These are phyloP conservation scores for Phylloboletellus chloephorus DNA, from an alignment of 1,284 basidiomycete species.

Conservation along the genomic window DNA sequence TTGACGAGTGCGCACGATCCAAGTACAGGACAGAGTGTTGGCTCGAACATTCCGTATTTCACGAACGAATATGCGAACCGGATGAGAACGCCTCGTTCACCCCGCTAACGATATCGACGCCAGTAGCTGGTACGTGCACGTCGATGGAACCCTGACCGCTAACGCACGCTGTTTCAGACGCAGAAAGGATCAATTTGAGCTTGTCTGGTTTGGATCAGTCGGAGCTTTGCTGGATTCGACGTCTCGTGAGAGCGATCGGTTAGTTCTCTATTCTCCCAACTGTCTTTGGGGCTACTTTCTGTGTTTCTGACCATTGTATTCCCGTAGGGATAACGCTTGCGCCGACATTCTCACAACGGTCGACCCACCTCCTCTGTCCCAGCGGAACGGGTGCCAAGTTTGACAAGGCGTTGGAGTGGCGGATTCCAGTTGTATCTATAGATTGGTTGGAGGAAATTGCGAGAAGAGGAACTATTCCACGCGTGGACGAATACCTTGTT, in stretches of 20 bases:
- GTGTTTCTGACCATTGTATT: neutral
- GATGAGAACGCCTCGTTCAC: conserved; percentile 59
- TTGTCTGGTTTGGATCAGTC: conserved; percentile 66
- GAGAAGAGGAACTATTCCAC: conserved; percentile 41
- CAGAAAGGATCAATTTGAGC: conserved; percentile 51
- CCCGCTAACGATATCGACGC: conserved; percentile 50
- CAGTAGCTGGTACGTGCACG: conserved; percentile 43
- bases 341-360: conserved; percentile 52
- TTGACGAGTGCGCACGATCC: conserved; percentile 36
- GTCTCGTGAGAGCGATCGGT: conserved; percentile 65
- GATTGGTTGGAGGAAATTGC: conserved; percentile 58
- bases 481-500: conserved; percentile 17
- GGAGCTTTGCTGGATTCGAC: conserved; percentile 53
- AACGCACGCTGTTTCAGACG: conserved; percentile 33
- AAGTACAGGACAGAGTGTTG: conserved; percentile 79
- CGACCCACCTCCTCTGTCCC: conserved; percentile 72
- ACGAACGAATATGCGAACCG: conserved; percentile 54
- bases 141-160: conserved; percentile 4
- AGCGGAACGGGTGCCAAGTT: conserved; percentile 61
- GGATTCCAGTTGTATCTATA: conserved; percentile 54
- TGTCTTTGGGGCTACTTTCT: neutral
- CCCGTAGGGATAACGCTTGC: conserved; percentile 50
- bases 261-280: conserved; percentile 14
- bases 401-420: conserved; percentile 70
- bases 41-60: conserved; percentile 71